Evolutionary conservation across 2,329 filamentous ascomycete species (phyloP), one percentile per base, ranked within the genome.

Genomic region (Emergomyces pasteurianus): DNA sequence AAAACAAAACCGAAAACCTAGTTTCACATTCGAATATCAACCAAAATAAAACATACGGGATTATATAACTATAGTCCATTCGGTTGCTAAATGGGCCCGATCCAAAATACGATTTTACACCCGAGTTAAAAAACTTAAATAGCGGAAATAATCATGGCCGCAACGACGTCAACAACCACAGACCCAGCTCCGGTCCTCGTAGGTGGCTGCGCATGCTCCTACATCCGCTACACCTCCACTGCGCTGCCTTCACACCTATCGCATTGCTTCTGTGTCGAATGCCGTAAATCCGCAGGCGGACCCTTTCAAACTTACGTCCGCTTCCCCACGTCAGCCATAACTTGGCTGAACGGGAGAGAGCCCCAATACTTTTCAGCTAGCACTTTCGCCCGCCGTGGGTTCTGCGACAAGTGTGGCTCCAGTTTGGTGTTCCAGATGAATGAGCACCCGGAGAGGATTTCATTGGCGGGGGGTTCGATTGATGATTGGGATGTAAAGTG

Each of bases 181-280:
- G 50, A 58, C 14, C 18, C 21, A 21, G 21, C n/a, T 26, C 34
- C 49, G 5, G 65, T 69, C 61, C 64, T 77, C 58, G 71, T 69
- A 23, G 78, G 79, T 42, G 71, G 74, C 60, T 80, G 78, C 62
- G 72, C 72, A 52, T 81, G 79, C 62, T 70, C 72, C 14, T 67
- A 71, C 54, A 71, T 81, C 38, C 70, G 68, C 46, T 81, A 78
- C 68, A 73, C 68, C 1, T 72, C 71, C 58, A 72, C 71, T 16
- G 63, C 63, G 1, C 65, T 70, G 0, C 77, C 78, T 0, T 67
- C 64, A 14, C 62, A 67, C 28, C 67, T 79, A 34, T 71, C 69
- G 21, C 67, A 76, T 60, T 82, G 79, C 67, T 74, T 81, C 66
- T 82, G 80, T 65, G 69, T 67, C n/a, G 75, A 74, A 47, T 82